A percentile compares a stretch with the other conserved stretches of the same genome.
These are phyloP conservation scores for Thraustochytrium sp. DNA, from an alignment of 352 stramenopile species.

Conservation along the genomic window DNA sequence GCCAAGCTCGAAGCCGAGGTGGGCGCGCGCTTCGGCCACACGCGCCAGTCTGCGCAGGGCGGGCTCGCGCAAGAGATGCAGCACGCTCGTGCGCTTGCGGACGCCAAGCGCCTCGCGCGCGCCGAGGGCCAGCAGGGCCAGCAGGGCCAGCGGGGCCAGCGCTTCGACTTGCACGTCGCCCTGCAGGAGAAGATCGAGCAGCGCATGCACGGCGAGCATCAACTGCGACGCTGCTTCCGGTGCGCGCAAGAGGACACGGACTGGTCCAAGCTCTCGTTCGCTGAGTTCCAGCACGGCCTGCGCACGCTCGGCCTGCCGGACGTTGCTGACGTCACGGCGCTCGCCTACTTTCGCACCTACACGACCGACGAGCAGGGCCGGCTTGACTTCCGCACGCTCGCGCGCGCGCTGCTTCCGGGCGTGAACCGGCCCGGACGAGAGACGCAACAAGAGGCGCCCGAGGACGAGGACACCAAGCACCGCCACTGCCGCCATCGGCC, in stretches of 20 bases:
- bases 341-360: neutral
- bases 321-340: neutral
- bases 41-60: neutral
- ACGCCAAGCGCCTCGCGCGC: too few relatives aligned
- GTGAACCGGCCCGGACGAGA: neutral
- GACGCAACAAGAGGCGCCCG: neutral
- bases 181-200: neutral
- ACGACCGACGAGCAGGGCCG: neutral
- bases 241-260: neutral
- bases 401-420: neutral
- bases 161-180: neutral
- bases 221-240: neutral
- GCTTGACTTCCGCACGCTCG: neutral
- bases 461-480: neutral
- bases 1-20: neutral
- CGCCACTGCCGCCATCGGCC: neutral
- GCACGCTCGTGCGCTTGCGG: neutral
- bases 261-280: neutral
- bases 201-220: slow-evolving; percentile 7
- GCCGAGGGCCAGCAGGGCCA: neutral
- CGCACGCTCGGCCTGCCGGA: neutral
- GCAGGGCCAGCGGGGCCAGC: too few relatives aligned
- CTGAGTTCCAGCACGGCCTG: neutral
- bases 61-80: neutral
- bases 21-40: neutral